phyloP scores from a whole-genome alignment of 2,329 filamentous ascomycete species.

The Fusarium verrucosum region DNA sequence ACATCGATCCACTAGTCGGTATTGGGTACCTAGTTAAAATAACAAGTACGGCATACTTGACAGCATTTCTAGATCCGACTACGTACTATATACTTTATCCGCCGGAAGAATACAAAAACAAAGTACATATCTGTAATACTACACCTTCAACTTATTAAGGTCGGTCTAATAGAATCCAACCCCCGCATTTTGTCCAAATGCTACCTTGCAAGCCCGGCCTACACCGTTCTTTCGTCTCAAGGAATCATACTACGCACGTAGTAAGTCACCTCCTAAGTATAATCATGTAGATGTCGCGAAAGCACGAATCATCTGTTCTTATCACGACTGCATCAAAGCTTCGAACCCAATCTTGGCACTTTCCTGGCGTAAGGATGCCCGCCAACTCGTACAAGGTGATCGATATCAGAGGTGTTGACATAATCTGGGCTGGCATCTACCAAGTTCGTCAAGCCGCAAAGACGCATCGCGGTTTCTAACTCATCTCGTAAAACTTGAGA shows the following conservation, averaged over 20 bases:
- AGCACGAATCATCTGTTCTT: neutral
- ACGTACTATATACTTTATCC: neutral
- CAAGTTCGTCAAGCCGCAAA: neutral
- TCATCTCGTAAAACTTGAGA: neutral
- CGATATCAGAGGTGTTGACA: neutral
- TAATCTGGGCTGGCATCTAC: slow-evolving; percentile 5
- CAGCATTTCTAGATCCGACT: neutral
- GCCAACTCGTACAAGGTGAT: neutral
- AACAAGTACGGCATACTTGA: too few species aligned
- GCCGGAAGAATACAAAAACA: neutral
- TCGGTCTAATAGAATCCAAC: neutral
- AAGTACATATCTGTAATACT: too few species aligned
- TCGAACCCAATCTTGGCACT: neutral
- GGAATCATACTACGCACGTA: too few species aligned
- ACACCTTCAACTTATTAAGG: too few species aligned
- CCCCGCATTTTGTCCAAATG: neutral
- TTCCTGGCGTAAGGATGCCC: slow-evolving; percentile 4
- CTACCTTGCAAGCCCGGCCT: neutral
- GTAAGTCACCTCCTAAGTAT: neutral
- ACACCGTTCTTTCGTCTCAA: neutral
- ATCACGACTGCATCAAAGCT: neutral
- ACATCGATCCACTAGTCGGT: neutral
- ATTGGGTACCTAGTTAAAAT: too few species aligned
- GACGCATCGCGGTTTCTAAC: neutral
- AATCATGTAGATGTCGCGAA: neutral